A percentile compares a stretch with the other conserved stretches of the same genome.
These are phyloP conservation scores for Ceratobasidium sp. DNA, from an alignment of 1,284 basidiomycete species.

Conservation along the genomic window DNA sequence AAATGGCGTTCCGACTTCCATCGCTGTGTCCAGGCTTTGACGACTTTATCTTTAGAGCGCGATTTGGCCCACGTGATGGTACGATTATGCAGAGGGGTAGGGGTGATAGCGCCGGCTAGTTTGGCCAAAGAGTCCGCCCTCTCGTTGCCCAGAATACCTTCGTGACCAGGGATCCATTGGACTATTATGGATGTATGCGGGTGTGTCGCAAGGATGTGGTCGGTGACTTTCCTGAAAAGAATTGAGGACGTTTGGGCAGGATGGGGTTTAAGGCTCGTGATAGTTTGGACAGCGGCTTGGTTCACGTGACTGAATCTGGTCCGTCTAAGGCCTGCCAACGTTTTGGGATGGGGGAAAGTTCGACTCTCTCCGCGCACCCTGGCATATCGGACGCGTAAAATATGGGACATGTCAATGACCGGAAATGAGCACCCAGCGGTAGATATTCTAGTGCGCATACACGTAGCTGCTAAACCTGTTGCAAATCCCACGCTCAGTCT, in stretches of 20 bases:
- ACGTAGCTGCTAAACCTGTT: too few species aligned
- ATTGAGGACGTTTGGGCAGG: neutral
- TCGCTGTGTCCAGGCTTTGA: neutral
- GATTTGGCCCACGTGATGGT: conserved; percentile 20
- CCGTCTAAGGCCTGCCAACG: too few species aligned
- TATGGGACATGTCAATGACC: too few species aligned
- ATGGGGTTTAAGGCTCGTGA: neutral
- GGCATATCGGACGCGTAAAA: too few species aligned
- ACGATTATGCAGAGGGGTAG: neutral
- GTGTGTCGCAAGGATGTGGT: neutral
- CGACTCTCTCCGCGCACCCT: too few species aligned
- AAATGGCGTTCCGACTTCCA: conserved; percentile 4
- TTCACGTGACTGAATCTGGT: neutral
- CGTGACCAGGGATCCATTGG: conserved; percentile 43
- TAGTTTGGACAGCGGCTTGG: neutral
- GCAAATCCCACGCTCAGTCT: too few species aligned
- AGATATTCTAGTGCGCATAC: too few species aligned
- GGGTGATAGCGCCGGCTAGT: conserved; percentile 7
- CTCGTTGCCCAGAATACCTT: conserved; percentile 44
- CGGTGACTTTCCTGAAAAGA: neutral
- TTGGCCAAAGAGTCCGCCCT: conserved; percentile 39
- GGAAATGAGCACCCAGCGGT: too few species aligned
- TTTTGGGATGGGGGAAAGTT: too few species aligned
- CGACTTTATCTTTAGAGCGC: neutral
- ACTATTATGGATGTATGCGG: conserved; percentile 1